Evolutionary conservation across 495 filamentous ascomycete species (phyloP).

Genomic region (Penicillium paradoxum): DNA sequence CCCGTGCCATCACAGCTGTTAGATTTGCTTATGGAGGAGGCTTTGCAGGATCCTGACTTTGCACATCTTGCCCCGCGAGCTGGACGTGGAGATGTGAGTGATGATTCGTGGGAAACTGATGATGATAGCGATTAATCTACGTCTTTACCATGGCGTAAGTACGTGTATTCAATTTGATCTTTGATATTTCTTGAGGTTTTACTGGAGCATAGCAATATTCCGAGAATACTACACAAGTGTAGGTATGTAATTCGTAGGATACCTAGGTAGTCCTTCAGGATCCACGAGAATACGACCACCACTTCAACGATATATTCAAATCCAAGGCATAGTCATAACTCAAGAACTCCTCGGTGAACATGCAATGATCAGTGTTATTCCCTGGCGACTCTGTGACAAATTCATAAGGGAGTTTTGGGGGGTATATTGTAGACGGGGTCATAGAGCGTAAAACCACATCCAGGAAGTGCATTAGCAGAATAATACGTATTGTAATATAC

Average conservation of each 20-base stretch:
- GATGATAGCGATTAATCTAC: not conserved
- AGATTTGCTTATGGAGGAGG: constrained; percentile 4
- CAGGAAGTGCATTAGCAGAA: not conserved
- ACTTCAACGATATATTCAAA: not conserved
- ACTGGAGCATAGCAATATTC: no score
- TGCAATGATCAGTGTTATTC: constrained; percentile 5
- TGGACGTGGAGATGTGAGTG: not conserved
- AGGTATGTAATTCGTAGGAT: not conserved
- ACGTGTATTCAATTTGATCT: not conserved
- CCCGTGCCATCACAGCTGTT: constrained; percentile 4
- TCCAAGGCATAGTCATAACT: not conserved
- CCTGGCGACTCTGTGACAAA: constrained; percentile 15
- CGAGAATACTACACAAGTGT: no score
- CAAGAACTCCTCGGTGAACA: constrained; percentile 8
- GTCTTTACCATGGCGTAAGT: no score
- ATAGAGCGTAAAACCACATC: not conserved
- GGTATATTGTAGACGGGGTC: constrained; percentile 11
- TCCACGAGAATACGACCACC: not conserved
- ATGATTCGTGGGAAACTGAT: not conserved
- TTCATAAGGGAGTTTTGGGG: not conserved
- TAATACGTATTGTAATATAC: not conserved
- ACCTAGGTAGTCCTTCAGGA: no score
- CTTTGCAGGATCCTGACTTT: constrained; percentile 10
- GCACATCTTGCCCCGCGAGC: constrained; percentile 2
- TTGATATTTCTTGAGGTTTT: not conserved